Evolutionary conservation across 2,329 filamentous ascomycete species (phyloP).

Genomic region (Botrytis fabae): DNA sequence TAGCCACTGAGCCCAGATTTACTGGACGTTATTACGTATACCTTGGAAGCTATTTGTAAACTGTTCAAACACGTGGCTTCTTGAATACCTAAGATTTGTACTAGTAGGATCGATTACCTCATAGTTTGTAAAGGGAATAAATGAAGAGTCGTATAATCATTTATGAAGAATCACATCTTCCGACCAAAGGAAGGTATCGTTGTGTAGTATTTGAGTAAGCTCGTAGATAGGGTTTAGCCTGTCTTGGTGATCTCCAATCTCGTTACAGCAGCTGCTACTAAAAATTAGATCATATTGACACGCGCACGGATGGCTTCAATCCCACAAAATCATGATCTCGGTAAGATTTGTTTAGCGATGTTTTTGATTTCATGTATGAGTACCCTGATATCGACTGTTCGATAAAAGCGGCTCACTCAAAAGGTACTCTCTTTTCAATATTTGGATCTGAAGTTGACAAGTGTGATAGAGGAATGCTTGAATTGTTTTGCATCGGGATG

Average conservation of each 20-base stretch:
- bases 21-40: background rate
- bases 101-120: background rate
- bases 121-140: background rate
- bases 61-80: background rate
- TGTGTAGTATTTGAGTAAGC: background rate
- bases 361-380: background rate
- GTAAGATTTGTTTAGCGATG: background rate
- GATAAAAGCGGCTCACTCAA: no score
- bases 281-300: background rate
- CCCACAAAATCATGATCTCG: background rate
- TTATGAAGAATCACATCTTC: background rate
- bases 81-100: background rate
- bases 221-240: background rate
- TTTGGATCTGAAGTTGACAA: no score
- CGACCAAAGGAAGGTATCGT: background rate
- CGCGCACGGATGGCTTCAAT: background rate
- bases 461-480: no score
- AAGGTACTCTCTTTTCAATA: no score
- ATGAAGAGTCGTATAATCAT: background rate
- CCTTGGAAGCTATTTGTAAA: background rate
- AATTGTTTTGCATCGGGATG: no score
- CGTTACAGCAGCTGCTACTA: background rate
- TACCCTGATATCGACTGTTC: no score
- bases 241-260: background rate
- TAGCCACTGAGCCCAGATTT: background rate